These are phyloP conservation scores for Blakeslea trispora DNA, from an alignment of 371 early-diverging fungal species.

Conservation along the genomic window DNA sequence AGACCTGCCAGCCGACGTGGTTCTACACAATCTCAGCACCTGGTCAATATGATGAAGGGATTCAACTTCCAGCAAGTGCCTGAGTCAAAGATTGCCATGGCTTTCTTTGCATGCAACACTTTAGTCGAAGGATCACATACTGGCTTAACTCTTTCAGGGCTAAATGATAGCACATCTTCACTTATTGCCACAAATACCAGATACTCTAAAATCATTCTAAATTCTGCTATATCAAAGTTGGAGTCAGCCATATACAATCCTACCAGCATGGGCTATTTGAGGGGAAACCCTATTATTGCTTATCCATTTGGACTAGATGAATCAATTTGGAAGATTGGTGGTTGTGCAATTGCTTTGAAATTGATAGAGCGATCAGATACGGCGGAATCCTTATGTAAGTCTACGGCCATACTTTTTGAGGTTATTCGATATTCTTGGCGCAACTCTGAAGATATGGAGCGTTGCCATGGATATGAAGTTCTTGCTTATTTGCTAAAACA, in stretches of 20 bases:
- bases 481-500: slow-evolving; percentile 67
- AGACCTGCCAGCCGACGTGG: slow-evolving; percentile 24
- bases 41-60: slow-evolving; percentile 60
- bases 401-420: slow-evolving; percentile 63
- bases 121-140: slow-evolving; percentile 49
- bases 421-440: slow-evolving; percentile 70
- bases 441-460: slow-evolving; percentile 76
- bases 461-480: slow-evolving; percentile 72
- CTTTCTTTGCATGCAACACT: slow-evolving; percentile 63
- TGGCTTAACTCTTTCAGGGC: slow-evolving; percentile 41
- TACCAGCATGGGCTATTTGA: slow-evolving; percentile 50
- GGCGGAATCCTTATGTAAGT: slow-evolving; percentile 56
- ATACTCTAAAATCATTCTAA: slow-evolving; percentile 48
- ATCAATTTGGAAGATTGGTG: slow-evolving; percentile 76
- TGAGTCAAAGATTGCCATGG: slow-evolving; percentile 67
- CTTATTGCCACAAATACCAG: slow-evolving; percentile 20
- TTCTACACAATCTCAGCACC: slow-evolving; percentile 33
- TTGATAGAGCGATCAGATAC: slow-evolving; percentile 67
- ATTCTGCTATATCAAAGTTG: slow-evolving; percentile 64
- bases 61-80: slow-evolving; percentile 50
- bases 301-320: slow-evolving; percentile 66
- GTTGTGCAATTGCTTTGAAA: slow-evolving; percentile 65
- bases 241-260: slow-evolving; percentile 50
- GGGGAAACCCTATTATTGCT: slow-evolving; percentile 59
- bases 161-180: slow-evolving; percentile 32